These are phyloP conservation scores for Ilex aquifolium DNA, from an alignment of 257 asterid species.

Conservation along the genomic window DNA sequence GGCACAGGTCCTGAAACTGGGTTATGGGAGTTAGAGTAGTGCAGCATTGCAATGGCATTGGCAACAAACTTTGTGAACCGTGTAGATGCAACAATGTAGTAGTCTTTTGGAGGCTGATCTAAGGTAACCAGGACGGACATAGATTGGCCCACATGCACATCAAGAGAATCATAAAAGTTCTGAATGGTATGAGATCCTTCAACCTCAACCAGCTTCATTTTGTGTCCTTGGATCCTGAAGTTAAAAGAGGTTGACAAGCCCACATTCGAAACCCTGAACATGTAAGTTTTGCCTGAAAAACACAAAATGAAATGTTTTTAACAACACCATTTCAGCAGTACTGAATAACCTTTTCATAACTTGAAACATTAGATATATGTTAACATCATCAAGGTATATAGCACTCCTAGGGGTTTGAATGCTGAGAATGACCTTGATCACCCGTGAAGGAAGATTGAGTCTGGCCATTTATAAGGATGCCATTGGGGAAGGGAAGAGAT, in stretches of 20 bases:
- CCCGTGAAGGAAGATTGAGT: slow-evolving; percentile 53
- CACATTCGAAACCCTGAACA: slow-evolving; percentile 84
- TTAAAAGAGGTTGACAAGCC: slow-evolving; percentile 67
- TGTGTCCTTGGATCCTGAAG: slow-evolving; percentile 89
- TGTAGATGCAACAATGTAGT: slow-evolving; percentile 78
- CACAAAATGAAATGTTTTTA: neutral
- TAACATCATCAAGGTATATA: too few species aligned
- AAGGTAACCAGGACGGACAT: slow-evolving; percentile 66
- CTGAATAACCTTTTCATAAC: too few species aligned
- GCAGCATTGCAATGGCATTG: slow-evolving; percentile 49
- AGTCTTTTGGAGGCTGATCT: slow-evolving; percentile 71
- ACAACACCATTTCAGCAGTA: neutral
- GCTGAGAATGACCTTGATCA: slow-evolving; percentile 50
- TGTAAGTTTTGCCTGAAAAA: slow-evolving; percentile 68
- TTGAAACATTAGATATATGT: too few species aligned
- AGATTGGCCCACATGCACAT: slow-evolving; percentile 85
- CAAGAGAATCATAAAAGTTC: slow-evolving; percentile 63
- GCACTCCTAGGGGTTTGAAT: too few species aligned
- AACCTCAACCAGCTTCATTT: slow-evolving; percentile 77
- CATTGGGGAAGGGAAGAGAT: slow-evolving; percentile 69
- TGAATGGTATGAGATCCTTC: slow-evolving; percentile 95
- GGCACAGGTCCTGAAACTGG: slow-evolving; percentile 71
- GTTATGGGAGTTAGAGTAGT: slow-evolving; percentile 54
- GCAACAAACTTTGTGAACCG: slow-evolving; percentile 53
- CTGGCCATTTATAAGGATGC: slow-evolving; percentile 73